Conservation (phyloP, 148 eudicot species). For the Polygonum maritimum region DNA sequence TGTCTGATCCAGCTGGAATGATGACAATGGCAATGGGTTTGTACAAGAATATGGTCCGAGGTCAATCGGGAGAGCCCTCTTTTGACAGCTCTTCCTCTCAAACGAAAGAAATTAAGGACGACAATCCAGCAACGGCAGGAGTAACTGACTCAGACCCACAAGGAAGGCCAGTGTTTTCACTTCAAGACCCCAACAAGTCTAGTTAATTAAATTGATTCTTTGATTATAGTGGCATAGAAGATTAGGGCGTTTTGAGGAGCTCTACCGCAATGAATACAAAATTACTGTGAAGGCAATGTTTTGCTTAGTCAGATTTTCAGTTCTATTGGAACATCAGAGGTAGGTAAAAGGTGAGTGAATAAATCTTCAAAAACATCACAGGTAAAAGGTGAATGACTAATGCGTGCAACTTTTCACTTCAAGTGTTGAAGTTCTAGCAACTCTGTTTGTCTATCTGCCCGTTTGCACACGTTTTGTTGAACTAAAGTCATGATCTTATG, state of each 20-base stretch:
- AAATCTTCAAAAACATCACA: too few relatives aligned
- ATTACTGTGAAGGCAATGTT: background rate
- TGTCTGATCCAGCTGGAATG: slow-evolving; percentile 48
- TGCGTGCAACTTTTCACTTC: too few relatives aligned
- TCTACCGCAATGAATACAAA: background rate
- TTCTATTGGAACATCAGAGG: background rate
- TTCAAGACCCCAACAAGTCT: slow-evolving; percentile 3
- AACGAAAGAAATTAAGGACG: background rate
- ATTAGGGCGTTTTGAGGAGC: background rate
- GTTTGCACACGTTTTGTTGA: too few relatives aligned
- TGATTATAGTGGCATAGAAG: background rate
- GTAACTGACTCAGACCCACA: slow-evolving; percentile 1
- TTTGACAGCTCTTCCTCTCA: background rate
- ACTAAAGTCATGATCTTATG: too few relatives aligned
- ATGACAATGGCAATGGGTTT: slow-evolving; percentile 47
- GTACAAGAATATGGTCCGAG: slow-evolving; percentile 43
- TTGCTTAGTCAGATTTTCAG: background rate
- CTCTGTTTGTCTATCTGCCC: too few relatives aligned
- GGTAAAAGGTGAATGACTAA: too few relatives aligned
- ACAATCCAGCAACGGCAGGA: slow-evolving; percentile 1
- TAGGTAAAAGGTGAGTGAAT: too few relatives aligned
- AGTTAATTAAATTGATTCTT: background rate
- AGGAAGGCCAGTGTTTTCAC: slow-evolving; percentile 7
- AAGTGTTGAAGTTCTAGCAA: too few relatives aligned
- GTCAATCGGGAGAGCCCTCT: slow-evolving; percentile 8